phyloP scores from a whole-genome alignment of 1,284 basidiomycete species.

The Sparassis latifolia region DNA sequence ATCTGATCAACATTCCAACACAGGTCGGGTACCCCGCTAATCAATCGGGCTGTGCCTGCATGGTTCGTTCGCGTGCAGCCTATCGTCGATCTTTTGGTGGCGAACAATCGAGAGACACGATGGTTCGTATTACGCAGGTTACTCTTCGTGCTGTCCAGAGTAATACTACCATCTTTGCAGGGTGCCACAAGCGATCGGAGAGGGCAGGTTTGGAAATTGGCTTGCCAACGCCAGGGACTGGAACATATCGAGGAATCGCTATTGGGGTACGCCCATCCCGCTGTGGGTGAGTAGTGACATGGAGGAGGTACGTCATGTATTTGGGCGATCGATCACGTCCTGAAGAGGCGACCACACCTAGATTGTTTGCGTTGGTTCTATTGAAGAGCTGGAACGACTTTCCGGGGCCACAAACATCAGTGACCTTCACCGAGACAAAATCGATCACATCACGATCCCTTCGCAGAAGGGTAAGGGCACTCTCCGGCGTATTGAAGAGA shows the following conservation, averaged over 20 bases:
- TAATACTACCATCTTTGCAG: conserved; percentile 28
- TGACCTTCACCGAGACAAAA: conserved; percentile 92
- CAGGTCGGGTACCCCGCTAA: conserved; percentile 92
- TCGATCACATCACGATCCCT: conserved; percentile 93
- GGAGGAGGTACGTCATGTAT: conserved; percentile 61
- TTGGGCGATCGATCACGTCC: not conserved
- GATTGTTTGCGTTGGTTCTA: conserved; percentile 86
- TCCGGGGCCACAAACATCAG: conserved; percentile 84
- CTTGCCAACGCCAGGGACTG: conserved; percentile 96
- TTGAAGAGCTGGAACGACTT: conserved; percentile 82
- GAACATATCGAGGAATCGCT: conserved; percentile 98
- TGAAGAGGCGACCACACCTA: conserved; percentile 25
- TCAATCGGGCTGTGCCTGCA: conserved; percentile 93
- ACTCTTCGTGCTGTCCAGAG: not conserved
- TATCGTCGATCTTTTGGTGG: conserved; percentile 80
- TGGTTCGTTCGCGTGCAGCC: conserved; percentile 97
- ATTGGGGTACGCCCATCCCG: conserved; percentile 98
- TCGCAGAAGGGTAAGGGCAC: conserved; percentile 86
- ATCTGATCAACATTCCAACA: not conserved
- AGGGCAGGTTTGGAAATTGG: conserved; percentile 96
- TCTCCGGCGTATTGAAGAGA: conserved; percentile 89
- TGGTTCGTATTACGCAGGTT: conserved; percentile 55
- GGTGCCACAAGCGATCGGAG: conserved; percentile 89
- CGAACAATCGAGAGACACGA: conserved; percentile 86
- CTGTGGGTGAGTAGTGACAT: conserved; percentile 94